These are phyloP conservation scores for Trapa incisa DNA, from an alignment of 345 rosid genomes.

Conservation along the genomic window DNA sequence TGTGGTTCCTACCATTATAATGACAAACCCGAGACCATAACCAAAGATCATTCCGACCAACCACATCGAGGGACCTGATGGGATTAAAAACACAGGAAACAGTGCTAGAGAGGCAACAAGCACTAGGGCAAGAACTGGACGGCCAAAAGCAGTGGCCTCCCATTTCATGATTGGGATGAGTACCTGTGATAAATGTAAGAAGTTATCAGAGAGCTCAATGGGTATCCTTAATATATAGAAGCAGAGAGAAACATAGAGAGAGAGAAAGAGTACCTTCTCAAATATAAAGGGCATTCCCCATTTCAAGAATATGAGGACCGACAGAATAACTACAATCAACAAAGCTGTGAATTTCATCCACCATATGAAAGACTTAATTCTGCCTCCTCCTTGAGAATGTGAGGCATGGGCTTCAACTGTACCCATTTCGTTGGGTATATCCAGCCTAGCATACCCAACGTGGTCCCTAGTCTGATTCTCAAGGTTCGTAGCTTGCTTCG, in stretches of 20 bases:
- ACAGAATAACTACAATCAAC: conserved; percentile 15
- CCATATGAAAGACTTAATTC: conserved; percentile 26
- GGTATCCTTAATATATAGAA: neutral
- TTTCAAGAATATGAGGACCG: conserved; percentile 38
- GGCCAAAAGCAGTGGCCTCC: conserved; percentile 99
- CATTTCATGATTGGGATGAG: conserved; percentile 77
- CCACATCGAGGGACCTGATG: conserved; percentile 99
- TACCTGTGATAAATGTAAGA: conserved; percentile 31
- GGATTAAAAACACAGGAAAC: conserved; percentile 87
- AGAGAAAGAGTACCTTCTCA: conserved; percentile 32
- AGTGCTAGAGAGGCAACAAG: conserved; percentile 77
- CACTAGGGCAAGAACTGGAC: conserved; percentile 79
- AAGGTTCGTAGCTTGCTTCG: conserved; percentile 15
- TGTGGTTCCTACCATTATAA: conserved; percentile 94
- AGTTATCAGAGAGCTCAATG: neutral
- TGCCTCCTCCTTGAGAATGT: conserved; percentile 19
- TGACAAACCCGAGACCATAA: conserved; percentile 77
- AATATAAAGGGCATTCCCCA: conserved; percentile 86
- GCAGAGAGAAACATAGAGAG: neutral
- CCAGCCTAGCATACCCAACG: conserved; percentile 63
- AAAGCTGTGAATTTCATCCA: conserved; percentile 48
- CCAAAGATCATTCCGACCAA: conserved; percentile 98
- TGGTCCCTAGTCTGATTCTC: conserved; percentile 33
- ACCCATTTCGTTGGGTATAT: conserved; percentile 32
- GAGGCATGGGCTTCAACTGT: conserved; percentile 19